phyloP scores from a whole-genome alignment of 1,139 yeast species.

The Zygosaccharomyces sapae region DNA sequence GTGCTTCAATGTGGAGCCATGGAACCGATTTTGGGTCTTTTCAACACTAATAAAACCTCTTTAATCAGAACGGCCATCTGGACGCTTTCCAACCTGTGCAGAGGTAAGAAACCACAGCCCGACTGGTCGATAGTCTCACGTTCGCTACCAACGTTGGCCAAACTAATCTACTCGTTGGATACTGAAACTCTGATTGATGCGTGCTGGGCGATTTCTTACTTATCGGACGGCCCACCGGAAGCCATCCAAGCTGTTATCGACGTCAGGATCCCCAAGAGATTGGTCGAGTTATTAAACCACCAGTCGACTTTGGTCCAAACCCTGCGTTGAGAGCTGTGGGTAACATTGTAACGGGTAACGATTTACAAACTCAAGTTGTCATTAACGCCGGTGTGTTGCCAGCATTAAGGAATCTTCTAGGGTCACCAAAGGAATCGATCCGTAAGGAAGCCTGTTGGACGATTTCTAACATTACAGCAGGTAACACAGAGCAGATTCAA shows the following conservation, averaged over 20 bases:
- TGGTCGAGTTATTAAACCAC: constrained; percentile 84
- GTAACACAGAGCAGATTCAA: constrained; percentile 91
- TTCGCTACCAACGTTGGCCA: constrained; percentile 89
- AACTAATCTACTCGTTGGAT: constrained; percentile 84
- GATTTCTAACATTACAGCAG: constrained; percentile 94
- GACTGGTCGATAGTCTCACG: constrained; percentile 84
- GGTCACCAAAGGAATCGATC: constrained; percentile 84
- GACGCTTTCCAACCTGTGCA: constrained; percentile 93
- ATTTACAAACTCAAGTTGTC: constrained; percentile 89
- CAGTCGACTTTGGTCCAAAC: constrained; percentile 87
- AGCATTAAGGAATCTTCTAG: constrained; percentile 74
- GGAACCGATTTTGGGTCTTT: constrained; percentile 77
- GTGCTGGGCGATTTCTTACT: constrained; percentile 96
- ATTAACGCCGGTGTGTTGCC: constrained; percentile 89
- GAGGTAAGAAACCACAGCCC: constrained; percentile 96
- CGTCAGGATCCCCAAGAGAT: constrained; percentile 89
- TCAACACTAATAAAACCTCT: constrained; percentile 78
- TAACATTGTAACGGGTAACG: constrained; percentile 96
- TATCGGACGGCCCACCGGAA: constrained; percentile 87
- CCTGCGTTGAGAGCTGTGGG: constrained; percentile 95
- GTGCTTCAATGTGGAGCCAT: constrained; percentile 83
- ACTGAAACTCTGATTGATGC: constrained; percentile 94
- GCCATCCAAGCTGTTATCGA: constrained; percentile 97
- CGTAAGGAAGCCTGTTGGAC: constrained; percentile 99
- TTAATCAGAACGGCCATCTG: constrained; percentile 95